Conservation (phyloP, 768 basidiomycete species). For the Xerocomus spinulosus region DNA sequence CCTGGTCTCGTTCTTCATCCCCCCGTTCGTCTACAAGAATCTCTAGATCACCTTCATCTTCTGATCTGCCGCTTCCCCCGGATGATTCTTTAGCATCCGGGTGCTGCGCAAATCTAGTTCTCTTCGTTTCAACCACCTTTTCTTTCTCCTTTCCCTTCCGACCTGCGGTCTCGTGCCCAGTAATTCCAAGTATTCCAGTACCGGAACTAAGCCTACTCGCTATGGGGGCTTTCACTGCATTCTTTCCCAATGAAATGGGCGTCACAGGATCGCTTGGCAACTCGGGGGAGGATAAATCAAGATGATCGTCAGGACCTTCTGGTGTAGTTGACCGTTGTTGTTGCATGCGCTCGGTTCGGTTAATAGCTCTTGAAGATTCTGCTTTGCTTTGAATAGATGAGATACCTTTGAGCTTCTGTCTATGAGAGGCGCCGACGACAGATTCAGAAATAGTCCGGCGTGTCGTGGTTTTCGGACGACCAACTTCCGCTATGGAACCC, state of each 20-base stretch:
- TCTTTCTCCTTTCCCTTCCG: conserved; percentile 27
- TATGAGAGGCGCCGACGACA: conserved; percentile 1
- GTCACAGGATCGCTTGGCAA: conserved; percentile 32
- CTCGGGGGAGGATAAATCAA: conserved; percentile 27
- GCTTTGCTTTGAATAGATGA: conserved; percentile 4
- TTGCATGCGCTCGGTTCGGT: background rate
- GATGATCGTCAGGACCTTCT: conserved; percentile 10
- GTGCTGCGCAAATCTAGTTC: conserved; percentile 41
- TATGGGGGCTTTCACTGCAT: conserved; percentile 10
- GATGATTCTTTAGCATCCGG: conserved; percentile 25
- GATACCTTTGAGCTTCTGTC: conserved; percentile 2
- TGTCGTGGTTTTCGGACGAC: background rate
- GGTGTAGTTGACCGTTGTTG: conserved; percentile 13
- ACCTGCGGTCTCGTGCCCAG: conserved; percentile 47
- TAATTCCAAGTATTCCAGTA: conserved; percentile 40
- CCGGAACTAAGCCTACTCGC: conserved; percentile 4
- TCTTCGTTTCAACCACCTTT: conserved; percentile 31
- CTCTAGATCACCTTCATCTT: background rate
- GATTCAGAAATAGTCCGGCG: conserved; percentile 23
- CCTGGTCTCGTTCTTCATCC: conserved; percentile 28
- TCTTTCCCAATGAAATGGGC: conserved; percentile 27
- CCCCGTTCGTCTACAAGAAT: conserved; percentile 5
- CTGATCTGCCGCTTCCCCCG: conserved; percentile 11
- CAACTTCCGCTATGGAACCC: conserved; percentile 5
- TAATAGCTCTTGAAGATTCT: conserved; percentile 7